Percentiles rank a stretch among this genome's conserved stretches.
phyloP scores from a whole-genome alignment of 2,329 filamentous ascomycete species.

The Botrytis galanthina region DNA sequence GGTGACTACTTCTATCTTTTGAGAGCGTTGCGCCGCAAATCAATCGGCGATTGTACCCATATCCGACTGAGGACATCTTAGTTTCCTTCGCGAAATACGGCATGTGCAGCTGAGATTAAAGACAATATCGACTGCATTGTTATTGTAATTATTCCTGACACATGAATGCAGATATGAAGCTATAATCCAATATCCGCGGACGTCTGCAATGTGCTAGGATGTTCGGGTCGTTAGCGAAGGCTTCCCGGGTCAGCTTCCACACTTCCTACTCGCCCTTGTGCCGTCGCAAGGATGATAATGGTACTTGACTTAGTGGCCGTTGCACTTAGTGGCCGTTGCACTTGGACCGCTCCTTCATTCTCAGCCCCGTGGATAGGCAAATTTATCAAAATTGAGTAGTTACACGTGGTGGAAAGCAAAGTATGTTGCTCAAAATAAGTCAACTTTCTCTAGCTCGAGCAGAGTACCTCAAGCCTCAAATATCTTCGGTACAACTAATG shows the following conservation, averaged over 20 bases:
- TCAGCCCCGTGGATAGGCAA: neutral
- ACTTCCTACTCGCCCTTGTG: constrained; percentile 1
- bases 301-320: constrained; percentile 13
- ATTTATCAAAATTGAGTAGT: neutral
- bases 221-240: constrained; percentile 4
- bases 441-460: neutral
- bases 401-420: neutral
- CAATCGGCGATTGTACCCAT: constrained; percentile 3
- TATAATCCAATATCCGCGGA: neutral
- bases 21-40: neutral
- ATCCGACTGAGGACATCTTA: neutral
- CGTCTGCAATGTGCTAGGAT: neutral
- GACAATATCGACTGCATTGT: neutral
- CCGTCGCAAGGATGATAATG: constrained; percentile 13
- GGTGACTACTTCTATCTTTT: neutral
- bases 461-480: neutral
- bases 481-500: neutral
- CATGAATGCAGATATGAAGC: neutral
- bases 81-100: neutral
- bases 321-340: constrained; percentile 9
- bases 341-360: neutral
- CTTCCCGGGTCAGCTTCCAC: constrained; percentile 17
- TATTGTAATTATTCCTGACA: neutral
- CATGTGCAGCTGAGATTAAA: neutral
- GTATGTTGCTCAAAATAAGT: neutral